A percentile compares a stretch with the other conserved stretches of the same genome.
Evolutionary conservation across 164 flowering plant species (phyloP).

Genomic region (Liriodendron chinense): DNA sequence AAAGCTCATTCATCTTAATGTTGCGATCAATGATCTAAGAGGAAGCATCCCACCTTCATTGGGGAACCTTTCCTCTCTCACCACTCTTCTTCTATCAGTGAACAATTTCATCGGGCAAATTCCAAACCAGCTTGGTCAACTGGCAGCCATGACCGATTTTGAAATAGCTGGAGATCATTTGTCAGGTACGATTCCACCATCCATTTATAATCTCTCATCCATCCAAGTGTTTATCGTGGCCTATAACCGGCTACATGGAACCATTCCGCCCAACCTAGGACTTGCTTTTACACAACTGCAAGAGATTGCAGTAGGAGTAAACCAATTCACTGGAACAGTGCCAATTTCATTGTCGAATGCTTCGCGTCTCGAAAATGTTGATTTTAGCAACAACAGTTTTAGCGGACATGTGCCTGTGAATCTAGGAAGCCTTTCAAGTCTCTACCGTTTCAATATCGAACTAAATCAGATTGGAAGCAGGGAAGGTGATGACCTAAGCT

Average conservation of each 20-base stretch:
- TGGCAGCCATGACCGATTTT: conserved; percentile 19
- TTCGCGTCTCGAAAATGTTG: background rate
- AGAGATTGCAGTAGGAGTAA: background rate
- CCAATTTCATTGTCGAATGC: conserved; percentile 9
- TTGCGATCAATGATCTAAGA: conserved; percentile 24
- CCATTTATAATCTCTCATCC: conserved; percentile 46
- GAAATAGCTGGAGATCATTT: conserved; percentile 33
- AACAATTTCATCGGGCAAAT: conserved; percentile 21
- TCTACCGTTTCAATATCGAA: background rate
- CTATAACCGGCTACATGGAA: conserved; percentile 33
- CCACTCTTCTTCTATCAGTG: no score
- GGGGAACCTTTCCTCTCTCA: conserved; percentile 32
- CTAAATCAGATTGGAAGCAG: background rate
- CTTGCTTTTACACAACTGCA: conserved; percentile 25
- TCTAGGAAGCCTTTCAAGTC: background rate
- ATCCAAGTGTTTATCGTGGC: conserved; percentile 25
- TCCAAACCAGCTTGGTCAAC: conserved; percentile 18
- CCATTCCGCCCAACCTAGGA: conserved; percentile 11
- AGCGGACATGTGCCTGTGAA: conserved; percentile 3
- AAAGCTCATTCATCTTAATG: conserved; percentile 22
- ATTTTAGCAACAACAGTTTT: background rate
- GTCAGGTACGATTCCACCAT: conserved; percentile 34
- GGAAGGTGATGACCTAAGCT: background rate
- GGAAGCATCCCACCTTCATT: conserved; percentile 37
- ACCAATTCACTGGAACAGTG: background rate